Evolutionary conservation across 441 rosid species (phyloP).

Genomic region (Pelargonium australe): DNA sequence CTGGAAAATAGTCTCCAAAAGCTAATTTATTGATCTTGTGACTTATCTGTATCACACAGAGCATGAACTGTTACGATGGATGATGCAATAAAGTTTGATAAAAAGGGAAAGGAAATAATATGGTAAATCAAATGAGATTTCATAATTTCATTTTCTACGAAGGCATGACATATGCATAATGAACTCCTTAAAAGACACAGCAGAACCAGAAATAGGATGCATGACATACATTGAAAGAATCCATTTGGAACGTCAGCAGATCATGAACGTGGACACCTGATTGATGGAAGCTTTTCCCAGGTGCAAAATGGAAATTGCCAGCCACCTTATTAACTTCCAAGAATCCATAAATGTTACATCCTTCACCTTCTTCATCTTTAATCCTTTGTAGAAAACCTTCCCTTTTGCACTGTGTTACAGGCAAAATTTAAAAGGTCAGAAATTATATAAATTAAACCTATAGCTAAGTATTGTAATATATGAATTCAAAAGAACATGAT

Average conservation of each 20-base stretch:
- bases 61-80: conserved; percentile 12
- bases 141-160: not conserved
- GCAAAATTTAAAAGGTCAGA: conserved; percentile 5
- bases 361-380: conserved; percentile 97
- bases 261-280: conserved; percentile 83
- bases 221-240: conserved; percentile 71
- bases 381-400: conserved; percentile 83
- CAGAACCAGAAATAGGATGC: conserved; percentile 7
- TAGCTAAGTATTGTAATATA: not conserved
- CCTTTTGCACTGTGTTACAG: conserved; percentile 65
- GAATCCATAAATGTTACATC: conserved; percentile 86
- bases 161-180: not conserved
- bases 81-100: conserved; percentile 1
- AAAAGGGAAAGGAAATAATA: not conserved
- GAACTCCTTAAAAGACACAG: not conserved
- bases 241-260: conserved; percentile 77
- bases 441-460: not conserved
- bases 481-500: not conserved
- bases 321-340: conserved; percentile 94
- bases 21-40: conserved; percentile 73
- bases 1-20: conserved; percentile 88
- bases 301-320: conserved; percentile 95
- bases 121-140: not conserved
- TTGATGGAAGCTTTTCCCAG: conserved; percentile 96
- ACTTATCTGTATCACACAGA: conserved; percentile 53